Evolutionary conservation across 352 stramenopile species (phyloP).

Genomic region (Globisporangium mamillatum): DNA sequence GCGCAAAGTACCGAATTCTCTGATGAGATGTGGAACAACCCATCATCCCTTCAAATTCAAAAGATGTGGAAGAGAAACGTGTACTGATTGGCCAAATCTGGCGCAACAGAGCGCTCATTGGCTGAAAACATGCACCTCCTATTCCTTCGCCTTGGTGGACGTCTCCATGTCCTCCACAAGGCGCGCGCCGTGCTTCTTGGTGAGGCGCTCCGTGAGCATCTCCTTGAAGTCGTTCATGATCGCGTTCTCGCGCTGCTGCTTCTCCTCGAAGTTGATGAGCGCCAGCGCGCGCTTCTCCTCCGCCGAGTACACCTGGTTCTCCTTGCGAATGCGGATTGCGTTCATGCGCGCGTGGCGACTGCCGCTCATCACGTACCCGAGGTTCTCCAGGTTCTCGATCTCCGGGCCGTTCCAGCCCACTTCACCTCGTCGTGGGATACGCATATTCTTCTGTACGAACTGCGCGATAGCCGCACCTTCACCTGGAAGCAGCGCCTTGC

Average conservation of each 20-base stretch:
- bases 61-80: constrained; percentile 3
- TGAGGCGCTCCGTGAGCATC: constrained; percentile 87
- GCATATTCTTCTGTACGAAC: constrained; percentile 99
- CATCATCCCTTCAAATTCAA: background rate
- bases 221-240: constrained; percentile 97
- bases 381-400: constrained; percentile 95
- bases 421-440: constrained; percentile 97
- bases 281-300: constrained; percentile 98
- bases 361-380: constrained; percentile 97
- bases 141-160: constrained; percentile 43
- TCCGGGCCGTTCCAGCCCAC: constrained; percentile 95
- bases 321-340: constrained; percentile 97
- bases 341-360: constrained; percentile 98
- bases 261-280: constrained; percentile 98
- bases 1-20: constrained; percentile 4
- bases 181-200: constrained; percentile 85
- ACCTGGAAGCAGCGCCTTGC: constrained; percentile 91
- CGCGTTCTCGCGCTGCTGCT: constrained; percentile 97
- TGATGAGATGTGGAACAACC: background rate
- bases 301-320: constrained; percentile 99
- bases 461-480: constrained; percentile 95
- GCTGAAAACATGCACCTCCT: constrained; percentile 8
- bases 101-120: constrained; percentile 8
- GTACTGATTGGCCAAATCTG: constrained; percentile 13
- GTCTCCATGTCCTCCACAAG: constrained; percentile 86